phyloP scores from a whole-genome alignment of 2,329 filamentous ascomycete species.

The Dichotomopilus funicola region DNA sequence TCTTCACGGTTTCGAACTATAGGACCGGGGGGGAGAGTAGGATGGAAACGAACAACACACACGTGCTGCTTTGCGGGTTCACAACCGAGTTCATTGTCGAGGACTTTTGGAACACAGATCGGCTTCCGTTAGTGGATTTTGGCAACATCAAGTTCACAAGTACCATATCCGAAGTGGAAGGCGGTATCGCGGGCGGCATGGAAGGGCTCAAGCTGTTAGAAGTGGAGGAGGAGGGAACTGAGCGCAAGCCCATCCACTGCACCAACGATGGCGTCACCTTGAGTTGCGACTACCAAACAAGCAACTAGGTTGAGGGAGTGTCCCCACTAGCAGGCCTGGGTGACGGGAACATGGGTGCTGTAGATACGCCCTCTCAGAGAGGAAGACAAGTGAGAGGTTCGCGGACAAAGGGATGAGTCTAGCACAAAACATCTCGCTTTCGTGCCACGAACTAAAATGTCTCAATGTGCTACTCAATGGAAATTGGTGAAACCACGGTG shows the following conservation, averaged over 20 bases:
- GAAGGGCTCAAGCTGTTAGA: not conserved
- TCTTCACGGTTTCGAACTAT: not conserved
- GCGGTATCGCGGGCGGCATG: not conserved
- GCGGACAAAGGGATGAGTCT: too few relatives aligned
- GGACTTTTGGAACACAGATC: slow-evolving; percentile 5
- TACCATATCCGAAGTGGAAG: not conserved
- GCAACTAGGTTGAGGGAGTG: too few relatives aligned
- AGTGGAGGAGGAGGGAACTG: not conserved
- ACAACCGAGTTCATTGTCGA: slow-evolving; percentile 9
- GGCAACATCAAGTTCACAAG: not conserved
- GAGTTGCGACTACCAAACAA: too few relatives aligned
- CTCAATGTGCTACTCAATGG: too few relatives aligned
- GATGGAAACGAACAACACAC: not conserved
- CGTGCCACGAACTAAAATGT: too few relatives aligned
- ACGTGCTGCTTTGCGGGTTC: slow-evolving; percentile 6
- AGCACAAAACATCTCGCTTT: too few relatives aligned
- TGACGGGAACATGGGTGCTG: too few relatives aligned
- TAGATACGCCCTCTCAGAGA: too few relatives aligned
- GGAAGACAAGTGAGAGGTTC: too few relatives aligned
- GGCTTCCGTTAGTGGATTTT: slow-evolving; percentile 8
- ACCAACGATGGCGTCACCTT: too few relatives aligned
- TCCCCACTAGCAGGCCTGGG: too few relatives aligned
- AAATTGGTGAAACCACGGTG: too few relatives aligned
- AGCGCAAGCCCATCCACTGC: not conserved
- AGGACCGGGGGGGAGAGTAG: slow-evolving; percentile 1